A percentile compares a stretch with the other conserved stretches of the same genome.
phyloP scores from a whole-genome alignment of 306 rosid species.

The Citrullus mucosospermus region DNA sequence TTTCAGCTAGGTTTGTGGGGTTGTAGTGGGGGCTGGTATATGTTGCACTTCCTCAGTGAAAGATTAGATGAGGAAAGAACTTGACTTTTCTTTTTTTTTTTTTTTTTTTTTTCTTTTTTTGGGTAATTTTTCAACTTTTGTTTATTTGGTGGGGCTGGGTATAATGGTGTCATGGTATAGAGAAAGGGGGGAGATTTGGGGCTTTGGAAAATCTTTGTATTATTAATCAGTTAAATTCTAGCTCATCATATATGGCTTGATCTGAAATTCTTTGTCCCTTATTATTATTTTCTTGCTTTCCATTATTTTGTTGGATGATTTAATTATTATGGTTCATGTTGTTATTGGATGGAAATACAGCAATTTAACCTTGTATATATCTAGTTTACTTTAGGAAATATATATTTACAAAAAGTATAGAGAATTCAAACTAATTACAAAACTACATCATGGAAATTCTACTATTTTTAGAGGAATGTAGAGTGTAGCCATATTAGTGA shows the following conservation, averaged over 20 bases:
- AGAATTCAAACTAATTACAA: not conserved
- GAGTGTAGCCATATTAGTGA: too few species aligned
- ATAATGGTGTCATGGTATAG: slow-evolving; percentile 10
- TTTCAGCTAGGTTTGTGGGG: not conserved
- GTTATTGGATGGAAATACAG: not conserved
- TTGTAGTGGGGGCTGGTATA: slow-evolving; percentile 10
- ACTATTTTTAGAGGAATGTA: not conserved
- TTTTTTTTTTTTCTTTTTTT: not conserved
- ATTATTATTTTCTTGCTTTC: not conserved
- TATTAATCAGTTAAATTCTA: slow-evolving; percentile 1
- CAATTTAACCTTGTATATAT: not conserved
- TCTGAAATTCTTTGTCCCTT: not conserved
- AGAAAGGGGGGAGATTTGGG: slow-evolving; percentile 1
- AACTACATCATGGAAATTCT: not conserved
- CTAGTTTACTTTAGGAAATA: not conserved
- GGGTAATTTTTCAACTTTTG: not conserved
- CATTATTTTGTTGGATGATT: not conserved
- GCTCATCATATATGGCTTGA: not conserved
- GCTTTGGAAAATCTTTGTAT: slow-evolving; percentile 1
- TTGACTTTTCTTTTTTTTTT: not conserved
- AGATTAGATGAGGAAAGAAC: not conserved
- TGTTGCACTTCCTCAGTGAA: not conserved
- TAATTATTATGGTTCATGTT: not conserved
- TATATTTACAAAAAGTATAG: not conserved
- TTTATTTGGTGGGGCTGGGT: slow-evolving; percentile 8